Conservation (phyloP, 192 early-diverging fungal species). For the Podila minutissima region DNA sequence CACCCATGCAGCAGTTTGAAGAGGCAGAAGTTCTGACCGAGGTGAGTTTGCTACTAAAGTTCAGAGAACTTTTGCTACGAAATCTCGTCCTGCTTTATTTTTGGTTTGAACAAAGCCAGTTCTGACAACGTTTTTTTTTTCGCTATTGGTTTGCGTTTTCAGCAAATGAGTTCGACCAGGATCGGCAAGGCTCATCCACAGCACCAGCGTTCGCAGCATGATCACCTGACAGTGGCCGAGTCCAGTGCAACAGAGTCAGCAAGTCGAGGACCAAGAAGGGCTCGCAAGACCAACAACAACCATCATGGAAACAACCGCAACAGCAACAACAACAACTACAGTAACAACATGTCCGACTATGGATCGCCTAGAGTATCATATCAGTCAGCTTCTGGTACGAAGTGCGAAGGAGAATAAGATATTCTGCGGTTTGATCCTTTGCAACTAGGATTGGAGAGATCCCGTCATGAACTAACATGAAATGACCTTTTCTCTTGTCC, state of each 20-base stretch:
- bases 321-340: slow-evolving; percentile 8
- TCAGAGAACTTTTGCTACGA: background rate
- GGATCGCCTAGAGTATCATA: slow-evolving; percentile 28
- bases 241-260: slow-evolving; percentile 43
- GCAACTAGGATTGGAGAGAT: background rate
- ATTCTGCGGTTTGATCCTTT: too few species aligned
- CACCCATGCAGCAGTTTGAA: slow-evolving; percentile 9
- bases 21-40: slow-evolving; percentile 5
- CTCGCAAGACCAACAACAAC: slow-evolving; percentile 11
- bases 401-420: background rate
- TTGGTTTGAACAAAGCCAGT: background rate
- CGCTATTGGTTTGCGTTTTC: background rate
- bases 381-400: slow-evolving; percentile 23
- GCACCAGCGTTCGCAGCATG: slow-evolving; percentile 6
- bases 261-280: slow-evolving; percentile 25
- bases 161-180: slow-evolving; percentile 15
- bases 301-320: slow-evolving; percentile 14
- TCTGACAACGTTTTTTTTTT: background rate
- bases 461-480: background rate
- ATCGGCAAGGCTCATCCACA: slow-evolving; percentile 12
- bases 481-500: background rate
- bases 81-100: background rate
- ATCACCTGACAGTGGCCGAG: slow-evolving; percentile 13
- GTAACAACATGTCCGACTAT: slow-evolving; percentile 42
- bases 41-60: slow-evolving; percentile 5